Evolutionary conservation across 176 grass and related monocot species (phyloP), one percentile per base, ranked within the genome.

Genomic region (Puya raimondii): DNA sequence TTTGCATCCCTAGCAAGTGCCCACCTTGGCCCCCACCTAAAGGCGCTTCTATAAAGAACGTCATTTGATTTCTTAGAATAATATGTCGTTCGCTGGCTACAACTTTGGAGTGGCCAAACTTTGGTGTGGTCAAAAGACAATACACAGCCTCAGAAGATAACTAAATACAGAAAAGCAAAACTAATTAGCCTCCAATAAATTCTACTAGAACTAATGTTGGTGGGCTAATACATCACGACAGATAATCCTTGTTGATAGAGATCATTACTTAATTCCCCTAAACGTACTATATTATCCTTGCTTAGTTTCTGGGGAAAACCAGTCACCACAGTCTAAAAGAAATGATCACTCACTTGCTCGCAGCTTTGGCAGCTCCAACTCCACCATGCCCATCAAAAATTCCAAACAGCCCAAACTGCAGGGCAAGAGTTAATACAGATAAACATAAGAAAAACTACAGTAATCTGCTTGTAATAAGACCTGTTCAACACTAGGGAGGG

Each of bases 311-410:
- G 5, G 33, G 33, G 33, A 42, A 6, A 42, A 6, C 5, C 33
- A 42, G 33, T 42, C 33, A 42, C 33, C 4, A 33, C 29, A 42
- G 33, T 42, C 33, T 42, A 42, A 42, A 42, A 42, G 4, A 51
- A 68, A 13, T 67, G 65, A 49, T 50, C 21, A 86, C 80, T 84
- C 73, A 91, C 87, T 83, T 85, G 79, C 81, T 87, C 70, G 80
- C 91, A 76, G 79, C 65, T 80, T 75, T 75, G 29, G 91, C 91
- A 85, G 87, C 91, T 78, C 74, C 84, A 83, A 79, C 84, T 68
- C 91, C 91, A 56, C 79, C 91, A 88, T 90, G 87, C 71, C 91
- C 91, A 91, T 96, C 87, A 71, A 87, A 96, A 70, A 96, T 85
- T 14, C 79, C 84, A 66, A 90, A 77, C 21, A 96, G 73, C 48